phyloP scores from a whole-genome alignment of 73 alveolate species.

The Urostyla sp. region DNA sequence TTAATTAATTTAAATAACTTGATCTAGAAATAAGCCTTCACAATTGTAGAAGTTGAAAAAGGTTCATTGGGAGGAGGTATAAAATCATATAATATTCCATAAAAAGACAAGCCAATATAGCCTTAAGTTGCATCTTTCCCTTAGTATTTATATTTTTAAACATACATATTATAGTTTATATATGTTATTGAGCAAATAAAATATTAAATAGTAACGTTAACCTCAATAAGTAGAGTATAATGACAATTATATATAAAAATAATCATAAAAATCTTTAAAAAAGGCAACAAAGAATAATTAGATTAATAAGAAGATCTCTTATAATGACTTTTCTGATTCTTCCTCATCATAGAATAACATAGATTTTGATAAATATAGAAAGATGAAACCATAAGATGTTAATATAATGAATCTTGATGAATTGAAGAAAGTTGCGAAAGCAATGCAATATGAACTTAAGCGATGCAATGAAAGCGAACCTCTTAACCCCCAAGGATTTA shows the following conservation, averaged over 20 bases:
- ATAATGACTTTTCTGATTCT: too few relatives aligned
- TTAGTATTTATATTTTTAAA: too few relatives aligned
- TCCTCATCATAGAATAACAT: neutral
- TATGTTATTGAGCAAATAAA: too few relatives aligned
- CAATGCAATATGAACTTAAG: constrained; percentile 13
- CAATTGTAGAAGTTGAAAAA: constrained; percentile 11
- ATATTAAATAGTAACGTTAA: too few relatives aligned
- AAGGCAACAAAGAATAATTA: too few relatives aligned
- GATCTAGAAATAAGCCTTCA: neutral
- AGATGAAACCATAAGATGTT: constrained; percentile 23
- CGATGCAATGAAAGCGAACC: constrained; percentile 24
- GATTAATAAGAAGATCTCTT: too few relatives aligned
- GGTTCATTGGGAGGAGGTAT: constrained; percentile 20
- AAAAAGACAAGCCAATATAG: constrained; percentile 13
- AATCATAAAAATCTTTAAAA: too few relatives aligned
- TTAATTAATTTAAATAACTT: neutral
- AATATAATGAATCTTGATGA: constrained; percentile 23
- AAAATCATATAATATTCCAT: constrained; percentile 34
- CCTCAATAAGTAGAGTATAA: too few relatives aligned
- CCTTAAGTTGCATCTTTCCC: too few relatives aligned
- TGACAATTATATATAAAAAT: too few relatives aligned
- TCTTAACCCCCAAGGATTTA: constrained; percentile 23
- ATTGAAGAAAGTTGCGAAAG: constrained; percentile 25
- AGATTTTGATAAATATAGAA: constrained; percentile 4
- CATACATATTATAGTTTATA: too few relatives aligned